Conservation (phyloP, 768 basidiomycete genomes). For the Lentinula edodes region DNA sequence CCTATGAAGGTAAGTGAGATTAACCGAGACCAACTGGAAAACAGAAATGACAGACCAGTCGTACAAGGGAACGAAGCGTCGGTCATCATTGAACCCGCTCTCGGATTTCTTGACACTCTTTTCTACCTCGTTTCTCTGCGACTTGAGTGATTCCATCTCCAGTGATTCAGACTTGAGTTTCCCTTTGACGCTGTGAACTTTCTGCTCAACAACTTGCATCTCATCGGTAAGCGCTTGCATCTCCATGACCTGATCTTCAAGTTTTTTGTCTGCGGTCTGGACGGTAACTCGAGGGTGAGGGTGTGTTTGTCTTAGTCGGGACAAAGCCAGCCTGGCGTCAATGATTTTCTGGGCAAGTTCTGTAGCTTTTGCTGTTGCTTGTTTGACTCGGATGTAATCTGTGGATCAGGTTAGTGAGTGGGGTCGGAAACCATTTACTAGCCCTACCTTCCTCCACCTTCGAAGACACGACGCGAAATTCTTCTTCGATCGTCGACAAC, state of each 20-base stretch:
- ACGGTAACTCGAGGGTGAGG: conserved; percentile 79
- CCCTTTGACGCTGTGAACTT: conserved; percentile 51
- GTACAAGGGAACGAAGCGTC: conserved; percentile 56
- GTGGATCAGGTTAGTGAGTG: background rate
- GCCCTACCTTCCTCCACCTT: conserved; percentile 60
- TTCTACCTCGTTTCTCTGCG: conserved; percentile 65
- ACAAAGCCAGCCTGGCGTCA: conserved; percentile 75
- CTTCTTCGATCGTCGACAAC: conserved; percentile 55
- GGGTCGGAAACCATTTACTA: background rate
- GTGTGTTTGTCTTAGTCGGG: conserved; percentile 75
- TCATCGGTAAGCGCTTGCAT: conserved; percentile 75
- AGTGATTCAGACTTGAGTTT: conserved; percentile 50
- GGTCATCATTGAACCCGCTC: conserved; percentile 59
- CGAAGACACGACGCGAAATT: conserved; percentile 59
- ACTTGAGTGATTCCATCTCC: conserved; percentile 53
- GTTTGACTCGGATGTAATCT: conserved; percentile 60
- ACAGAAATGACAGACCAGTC: conserved; percentile 48
- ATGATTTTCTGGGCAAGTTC: conserved; percentile 70
- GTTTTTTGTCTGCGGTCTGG: conserved; percentile 63
- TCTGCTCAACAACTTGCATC: conserved; percentile 46
- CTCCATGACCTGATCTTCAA: conserved; percentile 70
- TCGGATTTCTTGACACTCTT: conserved; percentile 50
- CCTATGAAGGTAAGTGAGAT: conserved; percentile 25
- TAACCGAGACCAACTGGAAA: background rate
- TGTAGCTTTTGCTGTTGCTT: conserved; percentile 47